Percentiles rank a stretch among this genome's conserved stretches.
These are phyloP conservation scores for Neoconidiobolus thromboides DNA, from an alignment of 371 early-diverging fungal species.

Conservation along the genomic window DNA sequence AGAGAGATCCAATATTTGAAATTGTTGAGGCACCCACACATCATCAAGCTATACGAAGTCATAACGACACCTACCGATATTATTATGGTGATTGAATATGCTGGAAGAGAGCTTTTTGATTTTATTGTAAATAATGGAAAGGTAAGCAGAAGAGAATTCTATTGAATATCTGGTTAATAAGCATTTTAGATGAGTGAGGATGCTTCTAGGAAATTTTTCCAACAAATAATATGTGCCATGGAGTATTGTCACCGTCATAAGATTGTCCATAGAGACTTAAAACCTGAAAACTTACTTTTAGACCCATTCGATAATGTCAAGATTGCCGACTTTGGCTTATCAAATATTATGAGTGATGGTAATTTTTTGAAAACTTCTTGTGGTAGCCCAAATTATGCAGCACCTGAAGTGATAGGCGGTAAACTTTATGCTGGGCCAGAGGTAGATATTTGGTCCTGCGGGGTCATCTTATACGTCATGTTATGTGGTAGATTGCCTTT, in stretches of 20 bases:
- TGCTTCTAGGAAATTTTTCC: conserved; percentile 83
- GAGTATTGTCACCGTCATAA: conserved; percentile 96
- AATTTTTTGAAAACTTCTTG: conserved; percentile 91
- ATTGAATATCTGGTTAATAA: not conserved
- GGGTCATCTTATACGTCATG: conserved; percentile 98
- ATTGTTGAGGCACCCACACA: conserved; percentile 88
- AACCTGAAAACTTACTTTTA: conserved; percentile 70
- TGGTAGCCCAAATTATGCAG: conserved; percentile 76
- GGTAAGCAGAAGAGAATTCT: conserved; percentile 19
- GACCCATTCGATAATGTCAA: conserved; percentile 92
- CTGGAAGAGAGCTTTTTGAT: conserved; percentile 88
- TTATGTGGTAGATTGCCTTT: conserved; percentile 97
- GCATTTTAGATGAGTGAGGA: conserved; percentile 56
- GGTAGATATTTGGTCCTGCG: conserved; percentile 98
- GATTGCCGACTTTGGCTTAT: conserved; percentile 93
- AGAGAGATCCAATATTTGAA: conserved; percentile 95
- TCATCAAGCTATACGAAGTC: conserved; percentile 97
- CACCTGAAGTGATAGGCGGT: conserved; percentile 91
- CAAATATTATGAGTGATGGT: conserved; percentile 87
- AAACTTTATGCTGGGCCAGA: conserved; percentile 94
- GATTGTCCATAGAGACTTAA: conserved; percentile 89
- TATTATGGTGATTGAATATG: conserved; percentile 95
- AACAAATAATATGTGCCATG: conserved; percentile 95
- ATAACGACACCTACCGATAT: conserved; percentile 91
- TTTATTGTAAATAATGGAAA: conserved; percentile 88